These are phyloP conservation scores for Eimeria brunetti DNA, from an alignment of 169 alveolate species.

Conservation along the genomic window DNA sequence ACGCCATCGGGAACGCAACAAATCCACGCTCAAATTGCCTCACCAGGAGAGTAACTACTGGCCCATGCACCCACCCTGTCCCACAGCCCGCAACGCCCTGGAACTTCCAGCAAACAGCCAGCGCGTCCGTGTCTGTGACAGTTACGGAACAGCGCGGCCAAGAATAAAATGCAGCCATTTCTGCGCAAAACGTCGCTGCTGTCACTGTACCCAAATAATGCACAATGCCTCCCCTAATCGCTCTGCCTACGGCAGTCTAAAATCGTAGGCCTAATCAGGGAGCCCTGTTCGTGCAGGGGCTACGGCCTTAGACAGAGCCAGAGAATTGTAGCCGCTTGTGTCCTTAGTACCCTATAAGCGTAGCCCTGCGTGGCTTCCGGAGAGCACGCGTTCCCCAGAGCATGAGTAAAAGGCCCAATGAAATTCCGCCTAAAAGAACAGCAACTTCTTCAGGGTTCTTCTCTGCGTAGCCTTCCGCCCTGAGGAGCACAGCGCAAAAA, in stretches of 20 bases:
- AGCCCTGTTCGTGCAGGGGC: background rate
- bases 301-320: background rate
- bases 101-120: background rate
- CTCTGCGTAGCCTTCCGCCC: background rate
- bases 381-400: background rate
- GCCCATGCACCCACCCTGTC: background rate
- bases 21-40: background rate
- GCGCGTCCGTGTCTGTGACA: background rate
- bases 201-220: background rate
- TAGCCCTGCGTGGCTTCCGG: background rate
- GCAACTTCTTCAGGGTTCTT: background rate
- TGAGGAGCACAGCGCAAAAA: background rate
- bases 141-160: background rate
- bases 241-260: background rate
- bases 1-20: background rate
- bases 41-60: background rate
- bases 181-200: background rate
- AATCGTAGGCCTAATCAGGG: background rate
- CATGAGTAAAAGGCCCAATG: background rate
- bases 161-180: background rate
- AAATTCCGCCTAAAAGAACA: background rate
- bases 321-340: background rate
- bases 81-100: background rate
- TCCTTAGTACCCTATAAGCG: background rate
- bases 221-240: background rate